phyloP scores from a whole-genome alignment of 192 early-diverging fungal genomes.

The Linnemannia exigua region DNA sequence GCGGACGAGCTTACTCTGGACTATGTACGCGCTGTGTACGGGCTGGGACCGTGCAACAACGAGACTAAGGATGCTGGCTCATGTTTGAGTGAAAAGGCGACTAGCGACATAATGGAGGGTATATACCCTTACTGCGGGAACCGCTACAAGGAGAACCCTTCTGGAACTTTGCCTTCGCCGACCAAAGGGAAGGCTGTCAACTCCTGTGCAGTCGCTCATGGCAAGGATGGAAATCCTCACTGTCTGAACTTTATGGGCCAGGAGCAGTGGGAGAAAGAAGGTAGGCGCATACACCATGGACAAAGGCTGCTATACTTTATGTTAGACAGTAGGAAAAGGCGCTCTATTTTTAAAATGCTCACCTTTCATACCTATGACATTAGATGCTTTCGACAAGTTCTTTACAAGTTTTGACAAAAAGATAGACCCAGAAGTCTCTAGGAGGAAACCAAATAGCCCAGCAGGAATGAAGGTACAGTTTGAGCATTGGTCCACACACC shows the following conservation, averaged over 20 bases:
- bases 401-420: background rate
- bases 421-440: background rate
- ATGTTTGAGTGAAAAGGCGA: background rate
- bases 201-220: slow-evolving; percentile 19
- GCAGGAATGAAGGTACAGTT: slow-evolving; percentile 47
- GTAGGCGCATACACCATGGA: background rate
- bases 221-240: slow-evolving; percentile 55
- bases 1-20: slow-evolving; percentile 26
- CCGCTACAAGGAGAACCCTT: background rate
- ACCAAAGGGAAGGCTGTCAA: background rate
- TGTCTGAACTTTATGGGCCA: slow-evolving; percentile 55
- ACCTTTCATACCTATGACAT: background rate
- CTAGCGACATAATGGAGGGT: background rate
- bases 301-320: background rate
- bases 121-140: slow-evolving; percentile 37
- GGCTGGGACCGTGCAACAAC: slow-evolving; percentile 5
- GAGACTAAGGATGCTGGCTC: too few relatives aligned
- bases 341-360: background rate
- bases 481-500: background rate
- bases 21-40: slow-evolving; percentile 35
- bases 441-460: slow-evolving; percentile 15
- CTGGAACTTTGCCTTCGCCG: background rate
- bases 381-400: slow-evolving; percentile 35
- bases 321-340: background rate
- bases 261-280: slow-evolving; percentile 52